Conservation (phyloP, 805 yeast genomes). For the Nakazawaea ishiwadae region DNA sequence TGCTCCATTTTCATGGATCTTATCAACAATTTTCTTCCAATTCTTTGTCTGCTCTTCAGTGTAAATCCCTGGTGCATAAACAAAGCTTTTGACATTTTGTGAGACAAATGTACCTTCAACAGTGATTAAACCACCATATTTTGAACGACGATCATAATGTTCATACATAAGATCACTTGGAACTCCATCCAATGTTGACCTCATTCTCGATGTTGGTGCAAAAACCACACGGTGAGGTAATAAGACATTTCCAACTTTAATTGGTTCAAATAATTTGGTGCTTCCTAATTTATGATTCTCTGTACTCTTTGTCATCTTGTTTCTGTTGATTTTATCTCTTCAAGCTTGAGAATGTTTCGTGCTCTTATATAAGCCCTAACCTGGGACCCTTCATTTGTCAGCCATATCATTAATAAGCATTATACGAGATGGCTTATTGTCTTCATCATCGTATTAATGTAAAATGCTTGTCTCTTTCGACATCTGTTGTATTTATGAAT, state of each 20-base stretch:
- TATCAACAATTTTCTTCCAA: constrained; percentile 31
- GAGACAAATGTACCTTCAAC: constrained; percentile 13
- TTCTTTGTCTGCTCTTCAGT: constrained; percentile 39
- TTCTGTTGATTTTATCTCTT: too few relatives aligned
- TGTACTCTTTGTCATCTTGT: too few relatives aligned
- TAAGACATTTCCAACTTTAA: constrained; percentile 34
- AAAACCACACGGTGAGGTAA: constrained; percentile 37
- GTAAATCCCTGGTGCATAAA: constrained; percentile 40
- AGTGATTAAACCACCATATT: constrained; percentile 43
- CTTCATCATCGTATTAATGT: too few relatives aligned
- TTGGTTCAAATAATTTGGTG: constrained; percentile 36
- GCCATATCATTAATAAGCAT: too few relatives aligned
- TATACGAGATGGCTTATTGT: too few relatives aligned
- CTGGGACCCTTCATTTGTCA: too few relatives aligned
- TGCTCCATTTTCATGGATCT: constrained; percentile 41
- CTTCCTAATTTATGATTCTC: too few relatives aligned
- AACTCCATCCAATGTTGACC: constrained; percentile 31
- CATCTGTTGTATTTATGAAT: too few relatives aligned
- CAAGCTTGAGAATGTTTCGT: too few relatives aligned
- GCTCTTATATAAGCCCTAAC: too few relatives aligned
- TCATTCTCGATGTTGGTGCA: constrained; percentile 49
- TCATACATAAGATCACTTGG: constrained; percentile 36
- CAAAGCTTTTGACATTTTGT: constrained; percentile 18
- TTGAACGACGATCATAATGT: constrained; percentile 47
- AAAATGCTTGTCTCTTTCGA: too few relatives aligned